These are phyloP conservation scores for Daldinia sp. DNA, from an alignment of 2,329 filamentous ascomycete genomes.

Conservation along the genomic window DNA sequence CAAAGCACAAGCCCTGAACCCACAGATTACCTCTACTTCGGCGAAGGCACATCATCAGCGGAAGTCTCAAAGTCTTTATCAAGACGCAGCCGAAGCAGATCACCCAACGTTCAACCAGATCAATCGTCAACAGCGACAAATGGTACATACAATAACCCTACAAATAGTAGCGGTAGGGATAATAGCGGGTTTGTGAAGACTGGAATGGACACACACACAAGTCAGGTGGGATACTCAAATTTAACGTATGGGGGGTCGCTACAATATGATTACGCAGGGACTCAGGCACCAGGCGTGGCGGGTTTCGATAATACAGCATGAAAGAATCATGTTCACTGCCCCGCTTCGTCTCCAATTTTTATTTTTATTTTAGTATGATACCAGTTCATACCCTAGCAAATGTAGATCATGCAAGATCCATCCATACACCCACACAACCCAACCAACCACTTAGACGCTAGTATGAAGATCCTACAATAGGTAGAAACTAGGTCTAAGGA, in stretches of 20 bases:
- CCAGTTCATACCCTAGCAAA: constrained; percentile 7
- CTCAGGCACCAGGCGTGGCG: constrained; percentile 13
- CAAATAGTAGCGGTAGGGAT: constrained; percentile 14
- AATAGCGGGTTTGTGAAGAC: constrained; percentile 26
- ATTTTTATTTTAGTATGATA: neutral
- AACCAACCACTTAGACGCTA: neutral
- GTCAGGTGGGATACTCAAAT: constrained; percentile 32
- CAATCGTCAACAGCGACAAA: neutral
- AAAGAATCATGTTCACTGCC: neutral
- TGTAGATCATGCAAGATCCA: constrained; percentile 5
- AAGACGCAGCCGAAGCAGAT: constrained; percentile 19
- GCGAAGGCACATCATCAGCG: constrained; percentile 27
- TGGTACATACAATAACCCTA: neutral
- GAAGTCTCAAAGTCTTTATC: constrained; percentile 28
- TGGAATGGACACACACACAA: constrained; percentile 22
- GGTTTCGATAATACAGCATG: neutral
- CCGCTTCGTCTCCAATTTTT: neutral
- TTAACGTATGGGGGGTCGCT: constrained; percentile 33
- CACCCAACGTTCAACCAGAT: neutral
- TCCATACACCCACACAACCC: neutral
- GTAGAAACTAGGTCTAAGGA: no score
- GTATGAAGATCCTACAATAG: neutral
- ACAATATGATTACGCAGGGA: constrained; percentile 33
- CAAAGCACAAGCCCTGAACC: constrained; percentile 8
- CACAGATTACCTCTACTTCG: constrained; percentile 34